phyloP scores from a whole-genome alignment of 495 filamentous ascomycete species.

The Aspergillus saccharolyticus region DNA sequence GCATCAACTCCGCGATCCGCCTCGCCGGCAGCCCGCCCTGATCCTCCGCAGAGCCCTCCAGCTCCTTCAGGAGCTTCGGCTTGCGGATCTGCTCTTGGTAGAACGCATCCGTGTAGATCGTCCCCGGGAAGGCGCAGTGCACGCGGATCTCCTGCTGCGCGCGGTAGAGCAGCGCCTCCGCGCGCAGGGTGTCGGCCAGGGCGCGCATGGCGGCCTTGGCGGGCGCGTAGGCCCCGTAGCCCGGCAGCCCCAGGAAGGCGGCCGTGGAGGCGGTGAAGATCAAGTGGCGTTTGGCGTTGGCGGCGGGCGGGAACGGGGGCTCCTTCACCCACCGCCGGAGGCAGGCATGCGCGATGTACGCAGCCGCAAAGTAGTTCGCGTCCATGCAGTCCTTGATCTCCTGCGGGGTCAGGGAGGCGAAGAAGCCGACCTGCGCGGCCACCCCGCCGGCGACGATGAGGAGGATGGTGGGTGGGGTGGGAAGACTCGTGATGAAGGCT shows the following conservation, averaged over 20 bases:
- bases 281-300: conserved; percentile 19
- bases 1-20: conserved; percentile 7
- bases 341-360: conserved; percentile 27
- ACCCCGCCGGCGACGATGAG: conserved; percentile 36
- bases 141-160: conserved; percentile 10
- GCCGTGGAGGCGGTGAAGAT: conserved; percentile 33
- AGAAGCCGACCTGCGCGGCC: conserved; percentile 28
- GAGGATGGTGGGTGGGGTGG: conserved; percentile 19
- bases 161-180: conserved; percentile 28
- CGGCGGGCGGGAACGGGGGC: conserved; percentile 3
- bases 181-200: conserved; percentile 35
- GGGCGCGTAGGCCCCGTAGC: conserved; percentile 36
- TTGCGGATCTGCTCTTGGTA: conserved; percentile 30
- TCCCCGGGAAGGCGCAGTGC: conserved; percentile 31
- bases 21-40: conserved; percentile 3
- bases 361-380: conserved; percentile 29
- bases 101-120: conserved; percentile 27
- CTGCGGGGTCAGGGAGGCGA: conserved; percentile 27
- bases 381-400: conserved; percentile 28
- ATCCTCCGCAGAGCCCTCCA: conserved; percentile 24
- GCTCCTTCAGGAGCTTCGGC: conserved; percentile 29
- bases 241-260: conserved; percentile 32
- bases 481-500: conserved; percentile 12
- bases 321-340: conserved; percentile 20
- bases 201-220: conserved; percentile 32